phyloP scores from a whole-genome alignment of 2,329 filamentous ascomycete genomes.

The Periconia digitata region DNA sequence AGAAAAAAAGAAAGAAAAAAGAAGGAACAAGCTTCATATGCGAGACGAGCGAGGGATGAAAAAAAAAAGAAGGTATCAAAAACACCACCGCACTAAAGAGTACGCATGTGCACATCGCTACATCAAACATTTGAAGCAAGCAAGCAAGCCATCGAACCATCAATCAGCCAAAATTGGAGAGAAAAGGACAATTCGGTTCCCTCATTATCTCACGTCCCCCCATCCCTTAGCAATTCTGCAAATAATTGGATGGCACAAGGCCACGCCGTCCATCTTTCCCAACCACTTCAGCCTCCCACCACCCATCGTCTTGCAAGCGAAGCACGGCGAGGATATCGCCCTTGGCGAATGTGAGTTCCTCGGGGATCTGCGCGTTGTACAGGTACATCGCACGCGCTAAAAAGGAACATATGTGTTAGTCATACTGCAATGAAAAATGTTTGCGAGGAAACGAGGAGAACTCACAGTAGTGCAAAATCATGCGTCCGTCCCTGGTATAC shows the following conservation, averaged over 20 bases:
- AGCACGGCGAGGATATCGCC: slow-evolving; percentile 88
- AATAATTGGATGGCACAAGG: slow-evolving; percentile 68
- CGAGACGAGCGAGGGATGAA: too few relatives aligned
- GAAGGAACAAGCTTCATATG: too few relatives aligned
- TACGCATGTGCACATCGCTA: too few relatives aligned
- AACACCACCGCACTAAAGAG: too few relatives aligned
- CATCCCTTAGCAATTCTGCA: slow-evolving; percentile 55
- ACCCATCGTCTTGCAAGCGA: slow-evolving; percentile 92
- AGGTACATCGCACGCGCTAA: slow-evolving; percentile 89
- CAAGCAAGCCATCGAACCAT: not conserved
- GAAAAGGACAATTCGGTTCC: too few relatives aligned
- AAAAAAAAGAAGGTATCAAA: too few relatives aligned
- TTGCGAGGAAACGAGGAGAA: slow-evolving; percentile 23
- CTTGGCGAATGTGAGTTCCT: slow-evolving; percentile 90
- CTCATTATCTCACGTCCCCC: too few relatives aligned
- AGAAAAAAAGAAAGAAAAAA: too few relatives aligned
- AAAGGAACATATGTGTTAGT: not conserved
- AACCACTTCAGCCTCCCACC: slow-evolving; percentile 98
- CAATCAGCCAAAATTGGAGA: not conserved
- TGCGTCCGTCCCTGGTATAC: slow-evolving; percentile 81
- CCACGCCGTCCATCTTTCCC: slow-evolving; percentile 59
- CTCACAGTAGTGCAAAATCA: slow-evolving; percentile 94
- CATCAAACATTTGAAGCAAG: too few relatives aligned
- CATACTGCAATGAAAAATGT: not conserved
- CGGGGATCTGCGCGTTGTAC: slow-evolving; percentile 92